These are phyloP conservation scores for Arachis hypogaea DNA, from an alignment of 306 rosid genomes.

Conservation along the genomic window DNA sequence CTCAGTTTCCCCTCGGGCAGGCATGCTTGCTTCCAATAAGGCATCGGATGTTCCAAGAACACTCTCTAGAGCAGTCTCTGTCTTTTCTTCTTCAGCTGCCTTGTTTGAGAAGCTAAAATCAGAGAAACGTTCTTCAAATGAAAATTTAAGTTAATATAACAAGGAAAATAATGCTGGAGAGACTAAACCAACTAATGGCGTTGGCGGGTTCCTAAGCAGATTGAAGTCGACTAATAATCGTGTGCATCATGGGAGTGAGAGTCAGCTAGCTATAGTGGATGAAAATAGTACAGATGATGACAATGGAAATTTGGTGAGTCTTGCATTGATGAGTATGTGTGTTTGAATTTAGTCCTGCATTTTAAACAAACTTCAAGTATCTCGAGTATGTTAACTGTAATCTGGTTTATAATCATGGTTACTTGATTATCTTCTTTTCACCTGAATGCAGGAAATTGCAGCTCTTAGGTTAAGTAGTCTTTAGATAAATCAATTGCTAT, in stretches of 20 bases:
- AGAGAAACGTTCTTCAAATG: too few relatives aligned
- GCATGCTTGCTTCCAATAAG: too few relatives aligned
- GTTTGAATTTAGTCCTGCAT: constrained; percentile 19
- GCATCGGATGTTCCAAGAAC: too few relatives aligned
- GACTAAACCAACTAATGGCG: too few relatives aligned
- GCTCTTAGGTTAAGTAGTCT: constrained; percentile 71
- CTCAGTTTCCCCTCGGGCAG: constrained; percentile 54
- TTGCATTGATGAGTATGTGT: constrained; percentile 12
- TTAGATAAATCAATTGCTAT: constrained; percentile 75
- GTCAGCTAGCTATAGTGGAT: constrained; percentile 37
- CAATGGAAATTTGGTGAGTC: constrained; percentile 62
- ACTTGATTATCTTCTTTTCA: constrained; percentile 21
- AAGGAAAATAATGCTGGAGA: too few relatives aligned
- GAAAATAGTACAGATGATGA: constrained; percentile 46
- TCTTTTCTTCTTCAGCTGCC: too few relatives aligned
- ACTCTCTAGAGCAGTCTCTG: too few relatives aligned
- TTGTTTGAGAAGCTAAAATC: too few relatives aligned
- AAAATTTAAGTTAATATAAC: too few relatives aligned
- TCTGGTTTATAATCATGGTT: constrained; percentile 23
- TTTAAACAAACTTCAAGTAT: constrained; percentile 8
- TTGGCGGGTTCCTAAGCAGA: constrained; percentile 51
- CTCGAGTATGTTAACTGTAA: constrained; percentile 20
- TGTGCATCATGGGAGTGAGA: constrained; percentile 47
- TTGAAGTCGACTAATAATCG: constrained; percentile 59
- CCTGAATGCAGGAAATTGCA: constrained; percentile 55